These are phyloP conservation scores for Sclerotinia subarctica DNA, from an alignment of 2,329 filamentous ascomycete species.

Conservation along the genomic window DNA sequence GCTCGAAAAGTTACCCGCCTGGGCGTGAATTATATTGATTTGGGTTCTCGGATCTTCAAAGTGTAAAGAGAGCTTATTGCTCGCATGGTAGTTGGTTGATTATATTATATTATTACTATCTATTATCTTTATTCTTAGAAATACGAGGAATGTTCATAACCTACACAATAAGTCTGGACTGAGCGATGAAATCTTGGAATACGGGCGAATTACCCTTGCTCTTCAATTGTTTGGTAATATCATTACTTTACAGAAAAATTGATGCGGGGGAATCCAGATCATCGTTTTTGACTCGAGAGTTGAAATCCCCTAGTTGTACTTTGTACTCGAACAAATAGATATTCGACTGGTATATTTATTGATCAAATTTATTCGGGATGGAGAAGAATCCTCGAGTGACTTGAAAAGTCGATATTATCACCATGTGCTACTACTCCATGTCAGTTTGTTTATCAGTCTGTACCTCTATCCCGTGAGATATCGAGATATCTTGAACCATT, in stretches of 20 bases:
- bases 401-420: neutral
- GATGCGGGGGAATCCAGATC: slow-evolving; percentile 5
- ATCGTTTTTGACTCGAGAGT: neutral
- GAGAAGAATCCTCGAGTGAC: neutral
- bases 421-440: neutral
- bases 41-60: neutral
- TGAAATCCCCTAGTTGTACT: neutral
- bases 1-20: neutral
- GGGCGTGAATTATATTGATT: neutral
- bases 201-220: neutral
- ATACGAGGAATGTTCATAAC: neutral
- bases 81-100: neutral
- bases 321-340: neutral
- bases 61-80: neutral
- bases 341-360: neutral
- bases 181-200: neutral
- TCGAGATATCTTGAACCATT: neutral
- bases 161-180: neutral
- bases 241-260: neutral
- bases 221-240: neutral
- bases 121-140: too few relatives aligned
- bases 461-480: neutral
- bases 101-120: neutral
- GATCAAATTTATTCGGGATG: neutral
- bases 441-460: neutral